Base-by-base conservation (phyloP, 352 stramenopile genomes). In the Globisporangium cystogenes region DNA sequence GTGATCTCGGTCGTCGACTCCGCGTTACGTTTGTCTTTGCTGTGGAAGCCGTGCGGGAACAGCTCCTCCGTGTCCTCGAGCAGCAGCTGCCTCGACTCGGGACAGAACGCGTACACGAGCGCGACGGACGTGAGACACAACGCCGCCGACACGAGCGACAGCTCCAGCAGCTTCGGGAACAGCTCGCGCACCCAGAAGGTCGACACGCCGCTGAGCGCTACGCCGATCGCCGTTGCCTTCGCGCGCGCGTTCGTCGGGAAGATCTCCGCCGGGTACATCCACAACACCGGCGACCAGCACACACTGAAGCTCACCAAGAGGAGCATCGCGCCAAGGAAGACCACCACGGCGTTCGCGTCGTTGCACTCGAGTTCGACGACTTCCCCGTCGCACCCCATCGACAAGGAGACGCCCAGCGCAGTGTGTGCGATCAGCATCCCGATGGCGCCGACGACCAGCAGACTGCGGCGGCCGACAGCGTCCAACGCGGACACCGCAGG, bases 21-120 rank as follows among this genome's bases (percentile, higher is more conserved):
- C 16, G 41, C 24, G 40, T 60, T 54, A 40, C 47, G 55, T 11
- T 54, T 48, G 41, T 40, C 65, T 58, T 52, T 71, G 66, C 54
- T 67, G 39, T 54, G 67, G 53, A 48, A 72, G 45, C 67, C 45
- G 27, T 57, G 50, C 69, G 39, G 23, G 49, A 87, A 84, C 16
- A 87, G 52, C 35, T 61, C 69, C 49, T 87, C 76, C 24, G 71
- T 84, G 42, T 84, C 73, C 56, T 86, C 75, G 11, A 86, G 54
- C 16, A 84, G 24, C 21, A 84, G 64, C 3, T 65, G 57, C 15
- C 66, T 76, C 11, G 74, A 82, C 64, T 85, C 74, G 2, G 61
- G 70, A n/a, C 72, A 85, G 46, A 74, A 43, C 53, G 64, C 69
- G 52, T 68, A 76, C 43, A 81, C 70, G 31, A 83, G 74, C 26